A percentile compares a stretch with the other conserved stretches of the same genome.
These are phyloP conservation scores for Colletotrichum sp. DNA, from an alignment of 2,329 filamentous ascomycete species.

Conservation along the genomic window DNA sequence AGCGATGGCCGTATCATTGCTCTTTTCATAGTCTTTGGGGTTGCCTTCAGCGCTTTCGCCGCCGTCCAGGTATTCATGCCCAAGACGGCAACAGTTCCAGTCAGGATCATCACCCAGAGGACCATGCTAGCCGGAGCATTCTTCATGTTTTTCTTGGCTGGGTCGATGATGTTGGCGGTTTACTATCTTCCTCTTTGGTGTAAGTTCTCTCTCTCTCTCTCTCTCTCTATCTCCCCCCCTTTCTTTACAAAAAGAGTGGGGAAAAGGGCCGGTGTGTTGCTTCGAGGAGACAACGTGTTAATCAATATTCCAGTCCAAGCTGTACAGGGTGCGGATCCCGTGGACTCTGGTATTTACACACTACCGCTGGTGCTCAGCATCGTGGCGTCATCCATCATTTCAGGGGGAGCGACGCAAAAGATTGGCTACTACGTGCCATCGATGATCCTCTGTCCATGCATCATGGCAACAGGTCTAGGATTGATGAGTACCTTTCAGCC, in stretches of 20 bases:
- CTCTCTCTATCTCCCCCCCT: too few species aligned
- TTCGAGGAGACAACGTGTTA: neutral
- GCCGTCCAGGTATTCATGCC: slow-evolving; percentile 58
- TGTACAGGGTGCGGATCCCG: slow-evolving; percentile 55
- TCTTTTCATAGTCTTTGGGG: slow-evolving; percentile 56
- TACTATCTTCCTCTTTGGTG: slow-evolving; percentile 63
- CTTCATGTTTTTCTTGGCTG: slow-evolving; percentile 52
- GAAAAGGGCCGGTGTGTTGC: neutral
- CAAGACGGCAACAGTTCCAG: slow-evolving; percentile 62
- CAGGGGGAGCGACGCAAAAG: slow-evolving; percentile 53
- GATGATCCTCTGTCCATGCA: slow-evolving; percentile 56
- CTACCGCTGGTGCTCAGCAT: slow-evolving; percentile 62
- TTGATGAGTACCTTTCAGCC: slow-evolving; percentile 62
- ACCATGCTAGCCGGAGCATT: slow-evolving; percentile 55
- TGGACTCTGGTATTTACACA: slow-evolving; percentile 62
- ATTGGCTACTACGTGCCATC: slow-evolving; percentile 66
- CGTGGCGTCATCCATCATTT: slow-evolving; percentile 54
- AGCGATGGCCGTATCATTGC: slow-evolving; percentile 56
- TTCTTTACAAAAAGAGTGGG: neutral
- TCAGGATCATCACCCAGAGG: slow-evolving; percentile 58
- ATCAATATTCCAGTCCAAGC: slow-evolving; percentile 52
- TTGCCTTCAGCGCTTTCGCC: slow-evolving; percentile 52
- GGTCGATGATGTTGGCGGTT: slow-evolving; percentile 58
- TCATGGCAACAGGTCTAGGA: slow-evolving; percentile 59
- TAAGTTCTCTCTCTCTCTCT: slow-evolving; percentile 34